Conservation (phyloP, 768 basidiomycete genomes). For the Mycena floridula region DNA sequence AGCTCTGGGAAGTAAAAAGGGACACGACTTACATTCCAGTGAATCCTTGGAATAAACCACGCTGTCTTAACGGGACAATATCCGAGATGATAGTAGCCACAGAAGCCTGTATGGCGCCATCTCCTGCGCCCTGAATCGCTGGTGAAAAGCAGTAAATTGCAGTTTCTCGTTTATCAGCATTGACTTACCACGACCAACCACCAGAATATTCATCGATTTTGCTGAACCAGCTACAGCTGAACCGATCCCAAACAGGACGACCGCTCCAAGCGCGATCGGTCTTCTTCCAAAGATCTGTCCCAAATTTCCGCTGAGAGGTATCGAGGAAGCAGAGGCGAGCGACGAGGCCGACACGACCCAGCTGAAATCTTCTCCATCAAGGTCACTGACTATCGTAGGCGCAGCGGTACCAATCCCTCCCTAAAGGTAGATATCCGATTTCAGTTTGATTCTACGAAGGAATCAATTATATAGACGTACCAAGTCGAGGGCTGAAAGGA, state of each 20-base stretch:
- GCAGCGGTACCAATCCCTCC: conserved; percentile 27
- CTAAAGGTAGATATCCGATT: conserved; percentile 10
- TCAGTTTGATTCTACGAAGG: too few relatives aligned
- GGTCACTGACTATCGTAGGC: conserved; percentile 25
- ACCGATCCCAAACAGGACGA: conserved; percentile 20
- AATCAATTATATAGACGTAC: conserved; percentile 1
- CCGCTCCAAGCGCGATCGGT: conserved; percentile 12
- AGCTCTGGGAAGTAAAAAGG: conserved; percentile 7
- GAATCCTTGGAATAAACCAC: conserved; percentile 24
- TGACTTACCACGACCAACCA: conserved; percentile 19
- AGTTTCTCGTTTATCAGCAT: neutral
- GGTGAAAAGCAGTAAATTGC: neutral
- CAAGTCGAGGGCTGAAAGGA: conserved; percentile 23
- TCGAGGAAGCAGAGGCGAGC: conserved; percentile 10
- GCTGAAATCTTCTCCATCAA: conserved; percentile 21
- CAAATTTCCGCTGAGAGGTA: conserved; percentile 27
- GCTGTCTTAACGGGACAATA: conserved; percentile 29
- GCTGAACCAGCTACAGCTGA: conserved; percentile 25
- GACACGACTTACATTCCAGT: conserved; percentile 15
- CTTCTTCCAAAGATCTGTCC: conserved; percentile 21
- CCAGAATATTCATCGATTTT: conserved; percentile 21
- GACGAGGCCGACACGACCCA: conserved; percentile 36
- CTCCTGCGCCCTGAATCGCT: conserved; percentile 27
- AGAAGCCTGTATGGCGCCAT: conserved; percentile 19
- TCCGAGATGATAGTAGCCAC: conserved; percentile 29